Conservation (phyloP, 768 basidiomycete species). For the Suillus spraguei region DNA sequence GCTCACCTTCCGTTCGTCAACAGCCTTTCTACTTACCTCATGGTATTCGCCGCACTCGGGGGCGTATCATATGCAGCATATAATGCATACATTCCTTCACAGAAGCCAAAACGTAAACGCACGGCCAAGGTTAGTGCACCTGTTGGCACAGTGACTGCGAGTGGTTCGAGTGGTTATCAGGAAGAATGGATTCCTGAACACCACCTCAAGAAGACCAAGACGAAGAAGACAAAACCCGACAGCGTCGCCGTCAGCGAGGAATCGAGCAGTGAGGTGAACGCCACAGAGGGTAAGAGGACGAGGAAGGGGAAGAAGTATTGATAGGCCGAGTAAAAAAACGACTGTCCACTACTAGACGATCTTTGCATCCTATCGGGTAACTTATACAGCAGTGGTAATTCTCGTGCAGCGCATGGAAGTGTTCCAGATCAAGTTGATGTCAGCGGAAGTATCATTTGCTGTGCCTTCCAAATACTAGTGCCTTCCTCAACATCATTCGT, state of each 20-base stretch:
- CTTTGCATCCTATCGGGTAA: constrained; percentile 10
- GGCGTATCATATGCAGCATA: constrained; percentile 68
- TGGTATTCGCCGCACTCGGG: constrained; percentile 64
- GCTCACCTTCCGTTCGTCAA: constrained; percentile 4
- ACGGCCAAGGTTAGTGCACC: constrained; percentile 52
- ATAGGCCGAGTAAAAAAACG: neutral
- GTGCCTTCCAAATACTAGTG: neutral
- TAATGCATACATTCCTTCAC: constrained; percentile 60
- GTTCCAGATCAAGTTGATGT: neutral
- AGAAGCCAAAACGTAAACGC: constrained; percentile 47
- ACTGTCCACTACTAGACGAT: neutral
- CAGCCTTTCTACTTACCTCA: constrained; percentile 70
- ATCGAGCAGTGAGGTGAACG: constrained; percentile 67
- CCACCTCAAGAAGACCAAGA: constrained; percentile 71
- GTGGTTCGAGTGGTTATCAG: constrained; percentile 71
- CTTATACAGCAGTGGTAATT: constrained; percentile 13
- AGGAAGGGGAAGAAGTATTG: constrained; percentile 54
- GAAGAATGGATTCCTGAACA: constrained; percentile 95
- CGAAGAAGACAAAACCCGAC: constrained; percentile 45
- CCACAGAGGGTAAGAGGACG: constrained; percentile 47
- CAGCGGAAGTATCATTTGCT: neutral
- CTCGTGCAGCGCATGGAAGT: neutral
- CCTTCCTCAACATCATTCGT: neutral
- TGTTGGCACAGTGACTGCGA: constrained; percentile 60
- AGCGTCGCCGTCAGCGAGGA: constrained; percentile 65